Evolutionary conservation across 2,329 filamentous ascomycete species (phyloP).

Genomic region (Macrophomina pseudophaseolina): DNA sequence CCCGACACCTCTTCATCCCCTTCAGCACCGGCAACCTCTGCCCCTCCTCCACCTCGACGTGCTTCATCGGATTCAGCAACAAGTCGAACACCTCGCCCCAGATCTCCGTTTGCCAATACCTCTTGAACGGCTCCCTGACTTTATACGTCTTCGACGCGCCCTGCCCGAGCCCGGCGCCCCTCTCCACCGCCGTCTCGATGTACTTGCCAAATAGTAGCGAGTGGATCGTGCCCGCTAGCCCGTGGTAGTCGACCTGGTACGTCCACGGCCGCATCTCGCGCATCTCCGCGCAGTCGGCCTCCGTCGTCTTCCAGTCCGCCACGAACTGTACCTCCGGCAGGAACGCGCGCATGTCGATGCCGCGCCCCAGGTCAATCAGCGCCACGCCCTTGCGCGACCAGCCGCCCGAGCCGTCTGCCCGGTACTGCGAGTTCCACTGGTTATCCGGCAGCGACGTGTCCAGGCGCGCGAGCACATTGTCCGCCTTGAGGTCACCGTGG

Average conservation of each 20-base stretch:
- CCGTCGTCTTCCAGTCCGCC: conserved; percentile 89
- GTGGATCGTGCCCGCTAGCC: conserved; percentile 86
- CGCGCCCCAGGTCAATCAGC: conserved; percentile 93
- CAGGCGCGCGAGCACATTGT: conserved; percentile 91
- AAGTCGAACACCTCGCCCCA: conserved; percentile 85
- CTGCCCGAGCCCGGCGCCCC: conserved; percentile 56
- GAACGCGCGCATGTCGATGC: conserved; percentile 92
- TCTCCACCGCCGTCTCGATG: conserved; percentile 73
- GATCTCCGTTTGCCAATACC: conserved; percentile 95
- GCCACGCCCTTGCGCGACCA: conserved; percentile 82
- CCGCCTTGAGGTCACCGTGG: conserved; percentile 93
- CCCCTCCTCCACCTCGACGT: conserved; percentile 66
- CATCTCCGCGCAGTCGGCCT: conserved; percentile 94
- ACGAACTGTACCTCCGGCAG: conserved; percentile 79
- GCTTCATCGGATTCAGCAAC: conserved; percentile 72
- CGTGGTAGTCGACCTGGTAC: conserved; percentile 96
- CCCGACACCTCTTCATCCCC: conserved; percentile 70
- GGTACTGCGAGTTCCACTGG: conserved; percentile 68
- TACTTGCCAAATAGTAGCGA: conserved; percentile 92
- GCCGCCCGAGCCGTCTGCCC: conserved; percentile 72
- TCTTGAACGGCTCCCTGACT: conserved; percentile 81
- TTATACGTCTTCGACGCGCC: conserved; percentile 71
- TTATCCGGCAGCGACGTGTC: conserved; percentile 47
- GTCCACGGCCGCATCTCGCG: conserved; percentile 94
- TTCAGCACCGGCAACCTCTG: conserved; percentile 73